Evolutionary conservation across 768 basidiomycete genomes (phyloP).

Genomic region (Lenzites betulinus): DNA sequence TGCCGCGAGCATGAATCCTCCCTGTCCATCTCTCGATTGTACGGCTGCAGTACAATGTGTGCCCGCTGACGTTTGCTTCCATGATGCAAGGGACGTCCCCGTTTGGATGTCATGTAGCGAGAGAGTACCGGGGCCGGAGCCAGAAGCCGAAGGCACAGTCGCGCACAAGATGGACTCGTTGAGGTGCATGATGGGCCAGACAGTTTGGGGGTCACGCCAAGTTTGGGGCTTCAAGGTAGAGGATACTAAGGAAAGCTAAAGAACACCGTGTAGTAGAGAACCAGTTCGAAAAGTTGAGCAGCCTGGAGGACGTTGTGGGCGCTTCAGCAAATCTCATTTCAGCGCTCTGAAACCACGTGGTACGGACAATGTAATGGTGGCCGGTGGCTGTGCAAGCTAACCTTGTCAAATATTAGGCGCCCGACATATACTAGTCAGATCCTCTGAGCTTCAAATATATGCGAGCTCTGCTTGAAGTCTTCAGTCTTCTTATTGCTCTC

Average conservation of each 20-base stretch:
- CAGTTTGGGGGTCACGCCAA: not conserved
- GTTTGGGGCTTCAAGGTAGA: not conserved
- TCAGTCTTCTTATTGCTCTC: no score
- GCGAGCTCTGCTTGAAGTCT: no score
- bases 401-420: no score
- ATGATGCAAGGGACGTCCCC: conserved; percentile 73
- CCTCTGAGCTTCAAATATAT: no score
- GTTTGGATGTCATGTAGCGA: conserved; percentile 82
- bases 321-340: conserved; percentile 1
- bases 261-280: not conserved
- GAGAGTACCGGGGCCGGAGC: conserved; percentile 61
- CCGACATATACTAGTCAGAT: no score
- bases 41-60: conserved; percentile 69
- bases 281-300: not conserved
- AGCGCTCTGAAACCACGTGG: not conserved
- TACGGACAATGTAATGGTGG: not conserved
- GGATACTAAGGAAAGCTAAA: not conserved
- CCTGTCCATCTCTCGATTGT: conserved; percentile 67
- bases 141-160: conserved; percentile 50
- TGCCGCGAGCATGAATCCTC: conserved; percentile 81
- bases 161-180: conserved; percentile 72
- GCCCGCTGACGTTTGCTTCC: conserved; percentile 79
- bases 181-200: conserved; percentile 48
- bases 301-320: not conserved
- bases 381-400: not conserved